These are phyloP conservation scores for Canariomyces notabilis DNA, from an alignment of 2,329 filamentous ascomycete genomes.

Conservation along the genomic window DNA sequence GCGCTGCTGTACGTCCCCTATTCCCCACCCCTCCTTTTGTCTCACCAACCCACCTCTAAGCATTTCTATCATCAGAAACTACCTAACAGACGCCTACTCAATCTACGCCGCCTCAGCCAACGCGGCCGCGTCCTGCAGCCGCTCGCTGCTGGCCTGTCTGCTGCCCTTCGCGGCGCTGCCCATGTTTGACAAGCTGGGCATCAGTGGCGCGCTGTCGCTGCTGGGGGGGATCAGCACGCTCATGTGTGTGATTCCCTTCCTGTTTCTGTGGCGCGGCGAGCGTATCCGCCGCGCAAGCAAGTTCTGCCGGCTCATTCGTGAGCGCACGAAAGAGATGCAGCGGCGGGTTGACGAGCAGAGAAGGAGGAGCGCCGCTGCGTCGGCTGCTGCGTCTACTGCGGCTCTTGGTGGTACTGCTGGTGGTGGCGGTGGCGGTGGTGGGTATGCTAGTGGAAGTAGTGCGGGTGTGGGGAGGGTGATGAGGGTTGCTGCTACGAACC, in stretches of 20 bases:
- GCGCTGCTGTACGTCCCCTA: constrained; percentile 41
- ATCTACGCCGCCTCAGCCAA: constrained; percentile 56
- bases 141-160: constrained; percentile 48
- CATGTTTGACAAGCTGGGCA: constrained; percentile 45
- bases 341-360: constrained; percentile 36
- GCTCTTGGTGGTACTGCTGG: neutral
- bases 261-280: constrained; percentile 52
- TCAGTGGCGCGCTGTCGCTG: constrained; percentile 48
- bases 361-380: constrained; percentile 6
- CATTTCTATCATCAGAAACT: constrained; percentile 38
- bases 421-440: neutral
- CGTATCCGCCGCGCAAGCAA: constrained; percentile 51
- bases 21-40: constrained; percentile 3
- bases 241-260: constrained; percentile 47
- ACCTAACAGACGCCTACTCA: constrained; percentile 63
- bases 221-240: constrained; percentile 46
- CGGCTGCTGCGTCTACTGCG: too few species aligned
- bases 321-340: constrained; percentile 45
- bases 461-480: too few species aligned
- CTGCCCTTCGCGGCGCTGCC: constrained; percentile 51
- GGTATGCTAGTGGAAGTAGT: too few species aligned
- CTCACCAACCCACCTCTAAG: neutral
- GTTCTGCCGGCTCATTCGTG: constrained; percentile 57
- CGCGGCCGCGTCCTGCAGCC: constrained; percentile 45
- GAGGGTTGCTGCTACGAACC: too few species aligned